A percentile compares a stretch with the other conserved stretches of the same genome.
Conservation (phyloP, 441 rosid genomes). For the Adansonia madagascariensis region DNA sequence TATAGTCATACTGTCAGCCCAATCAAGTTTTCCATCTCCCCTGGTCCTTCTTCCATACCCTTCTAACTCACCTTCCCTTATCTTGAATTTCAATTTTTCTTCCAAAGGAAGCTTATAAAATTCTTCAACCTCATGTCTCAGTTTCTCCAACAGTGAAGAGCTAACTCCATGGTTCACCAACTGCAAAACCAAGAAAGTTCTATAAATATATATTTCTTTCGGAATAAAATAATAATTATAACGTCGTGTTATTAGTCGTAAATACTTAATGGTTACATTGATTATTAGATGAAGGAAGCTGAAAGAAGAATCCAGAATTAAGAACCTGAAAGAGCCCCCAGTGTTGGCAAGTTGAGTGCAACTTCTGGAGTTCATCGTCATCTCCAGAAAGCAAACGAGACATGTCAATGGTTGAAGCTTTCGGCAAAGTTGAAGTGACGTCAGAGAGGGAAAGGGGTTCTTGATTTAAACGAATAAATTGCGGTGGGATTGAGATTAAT, state of each 20-base stretch:
- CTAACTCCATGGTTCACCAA: constrained; percentile 58
- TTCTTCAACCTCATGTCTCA: constrained; percentile 45
- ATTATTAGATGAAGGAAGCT: background rate
- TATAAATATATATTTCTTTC: background rate
- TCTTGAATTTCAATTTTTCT: constrained; percentile 50
- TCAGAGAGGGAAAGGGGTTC: background rate
- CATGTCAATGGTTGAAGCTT: constrained; percentile 22
- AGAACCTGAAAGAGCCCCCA: constrained; percentile 56
- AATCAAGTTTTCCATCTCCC: constrained; percentile 38
- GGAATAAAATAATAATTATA: background rate
- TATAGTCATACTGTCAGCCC: constrained; percentile 55
- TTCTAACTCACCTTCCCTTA: constrained; percentile 43
- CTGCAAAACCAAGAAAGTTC: constrained; percentile 24
- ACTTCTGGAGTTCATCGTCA: constrained; percentile 39
- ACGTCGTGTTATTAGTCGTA: background rate
- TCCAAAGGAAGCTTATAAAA: constrained; percentile 53
- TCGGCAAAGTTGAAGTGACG: background rate
- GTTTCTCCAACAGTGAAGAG: constrained; percentile 33
- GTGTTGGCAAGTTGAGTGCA: constrained; percentile 48
- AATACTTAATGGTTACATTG: background rate
- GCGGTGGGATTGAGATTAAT: constrained; percentile 18
- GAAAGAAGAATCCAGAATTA: background rate
- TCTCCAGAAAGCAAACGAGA: constrained; percentile 14
- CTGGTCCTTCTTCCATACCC: constrained; percentile 45
- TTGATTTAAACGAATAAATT: constrained; percentile 13